A percentile compares a stretch with the other conserved stretches of the same genome.
Conservation (phyloP, 1,139 yeast species). For the Yamadazyma dendronema region DNA sequence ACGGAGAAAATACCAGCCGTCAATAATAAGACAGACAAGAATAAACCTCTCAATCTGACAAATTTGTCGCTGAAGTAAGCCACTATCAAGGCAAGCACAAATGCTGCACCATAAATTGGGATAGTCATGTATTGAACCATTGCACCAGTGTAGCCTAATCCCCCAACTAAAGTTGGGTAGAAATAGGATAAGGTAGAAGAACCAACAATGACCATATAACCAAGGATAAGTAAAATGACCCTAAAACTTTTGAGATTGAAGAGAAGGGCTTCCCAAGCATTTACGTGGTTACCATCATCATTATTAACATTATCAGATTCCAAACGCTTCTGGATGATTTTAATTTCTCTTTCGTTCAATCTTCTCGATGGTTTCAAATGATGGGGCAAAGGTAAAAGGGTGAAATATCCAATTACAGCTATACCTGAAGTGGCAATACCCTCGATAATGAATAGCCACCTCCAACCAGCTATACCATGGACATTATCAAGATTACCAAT, state of each 20-base stretch:
- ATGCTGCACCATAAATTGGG: conserved; percentile 65
- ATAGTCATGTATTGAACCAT: conserved; percentile 12
- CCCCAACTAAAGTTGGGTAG: conserved; percentile 11
- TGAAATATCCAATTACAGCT: conserved; percentile 25
- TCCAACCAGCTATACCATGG: conserved; percentile 30
- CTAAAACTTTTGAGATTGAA: conserved; percentile 9
- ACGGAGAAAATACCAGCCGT: conserved; percentile 10
- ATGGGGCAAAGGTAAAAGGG: conserved; percentile 16
- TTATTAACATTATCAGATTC: conserved; percentile 11
- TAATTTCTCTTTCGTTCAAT: conserved; percentile 9
- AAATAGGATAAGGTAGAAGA: conserved; percentile 13
- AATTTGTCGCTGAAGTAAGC: conserved; percentile 13
- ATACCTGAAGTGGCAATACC: conserved; percentile 29
- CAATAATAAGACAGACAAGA: conserved; percentile 8
- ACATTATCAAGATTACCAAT: conserved; percentile 21
- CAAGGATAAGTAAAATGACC: conserved; percentile 10
- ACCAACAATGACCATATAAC: conserved; percentile 15
- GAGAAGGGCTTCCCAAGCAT: conserved; percentile 7
- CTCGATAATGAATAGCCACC: conserved; percentile 37
- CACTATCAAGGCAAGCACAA: conserved; percentile 25
- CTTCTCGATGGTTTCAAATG: conserved; percentile 9
- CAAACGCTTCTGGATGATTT: conserved; percentile 8
- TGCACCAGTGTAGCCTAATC: conserved; percentile 9
- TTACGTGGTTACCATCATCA: conserved; percentile 6
- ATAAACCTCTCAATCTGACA: conserved; percentile 8